Conservation (phyloP, 2,329 filamentous ascomycete genomes). For the Apiospora hydei region DNA sequence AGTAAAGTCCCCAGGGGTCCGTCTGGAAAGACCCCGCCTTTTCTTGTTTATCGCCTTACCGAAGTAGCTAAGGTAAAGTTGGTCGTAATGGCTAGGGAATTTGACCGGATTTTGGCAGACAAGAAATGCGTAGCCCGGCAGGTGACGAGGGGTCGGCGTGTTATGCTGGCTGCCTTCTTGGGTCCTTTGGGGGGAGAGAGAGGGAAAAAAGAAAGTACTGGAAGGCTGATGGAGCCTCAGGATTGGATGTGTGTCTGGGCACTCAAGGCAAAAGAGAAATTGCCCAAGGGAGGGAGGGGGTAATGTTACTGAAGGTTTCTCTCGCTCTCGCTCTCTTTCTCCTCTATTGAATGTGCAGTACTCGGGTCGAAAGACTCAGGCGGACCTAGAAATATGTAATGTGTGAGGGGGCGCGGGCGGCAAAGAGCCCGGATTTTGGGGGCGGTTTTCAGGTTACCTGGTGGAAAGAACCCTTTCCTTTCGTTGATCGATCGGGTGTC, state of each 20-base stretch:
- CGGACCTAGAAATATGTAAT: not conserved
- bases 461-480: not conserved
- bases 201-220: constrained; percentile 10
- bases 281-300: not conserved
- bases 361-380: constrained; percentile 2
- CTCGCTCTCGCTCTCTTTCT: not conserved
- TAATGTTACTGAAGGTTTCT: not conserved
- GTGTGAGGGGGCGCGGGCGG: constrained; percentile 17
- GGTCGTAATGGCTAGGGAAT: constrained; percentile 7
- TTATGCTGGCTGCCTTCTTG: not conserved
- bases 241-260: constrained; percentile 11
- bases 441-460: constrained; percentile 13
- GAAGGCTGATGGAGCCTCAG: constrained; percentile 18
- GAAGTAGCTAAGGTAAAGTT: constrained; percentile 15
- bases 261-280: not conserved
- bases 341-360: not conserved
- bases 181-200: too few relatives aligned
- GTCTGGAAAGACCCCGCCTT: constrained; percentile 23
- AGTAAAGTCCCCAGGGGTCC: constrained; percentile 23
- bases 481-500: constrained; percentile 6
- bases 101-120: constrained; percentile 17
- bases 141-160: constrained; percentile 6
- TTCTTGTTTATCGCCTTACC: constrained; percentile 18
- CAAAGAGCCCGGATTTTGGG: constrained; percentile 2
- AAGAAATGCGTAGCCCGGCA: constrained; percentile 8